Conservation (phyloP, 2,329 filamentous ascomycete species). For the Diaporthe capsici region DNA sequence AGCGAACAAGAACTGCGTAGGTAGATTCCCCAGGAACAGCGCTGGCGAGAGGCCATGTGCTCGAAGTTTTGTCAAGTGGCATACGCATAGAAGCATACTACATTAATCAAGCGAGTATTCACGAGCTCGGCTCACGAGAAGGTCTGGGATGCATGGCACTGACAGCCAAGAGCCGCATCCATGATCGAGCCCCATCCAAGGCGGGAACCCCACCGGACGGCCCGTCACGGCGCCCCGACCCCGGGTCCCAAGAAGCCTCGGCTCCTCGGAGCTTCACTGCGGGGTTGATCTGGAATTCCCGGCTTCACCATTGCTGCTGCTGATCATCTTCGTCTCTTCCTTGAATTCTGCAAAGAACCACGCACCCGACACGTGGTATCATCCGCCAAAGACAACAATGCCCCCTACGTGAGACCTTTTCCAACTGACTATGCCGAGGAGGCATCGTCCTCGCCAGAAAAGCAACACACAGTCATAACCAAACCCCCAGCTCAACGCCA, state of each 20-base stretch:
- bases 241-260: conserved; percentile 19
- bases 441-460: not conserved
- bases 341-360: not conserved
- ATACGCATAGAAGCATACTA: conserved; percentile 28
- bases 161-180: not conserved
- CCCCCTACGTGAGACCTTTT: not conserved
- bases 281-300: conserved; percentile 3
- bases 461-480: not conserved
- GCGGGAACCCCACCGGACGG: not conserved
- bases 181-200: not conserved
- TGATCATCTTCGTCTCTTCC: not conserved
- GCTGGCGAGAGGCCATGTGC: conserved; percentile 2
- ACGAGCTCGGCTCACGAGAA: not conserved
- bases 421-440: not conserved
- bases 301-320: not conserved
- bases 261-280: conserved; percentile 16
- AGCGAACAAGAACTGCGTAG: conserved; percentile 12
- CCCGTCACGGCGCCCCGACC: conserved; percentile 7
- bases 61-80: not conserved
- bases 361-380: not conserved
- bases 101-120: conserved; percentile 25
- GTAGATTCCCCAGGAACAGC: conserved; percentile 32
- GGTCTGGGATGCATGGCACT: not conserved
- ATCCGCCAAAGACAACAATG: not conserved
- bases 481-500: not conserved